Percentiles rank a stretch among this genome's conserved stretches.
phyloP scores from a whole-genome alignment of 1,139 yeast genomes.

The Geotrichum klebahnii region DNA sequence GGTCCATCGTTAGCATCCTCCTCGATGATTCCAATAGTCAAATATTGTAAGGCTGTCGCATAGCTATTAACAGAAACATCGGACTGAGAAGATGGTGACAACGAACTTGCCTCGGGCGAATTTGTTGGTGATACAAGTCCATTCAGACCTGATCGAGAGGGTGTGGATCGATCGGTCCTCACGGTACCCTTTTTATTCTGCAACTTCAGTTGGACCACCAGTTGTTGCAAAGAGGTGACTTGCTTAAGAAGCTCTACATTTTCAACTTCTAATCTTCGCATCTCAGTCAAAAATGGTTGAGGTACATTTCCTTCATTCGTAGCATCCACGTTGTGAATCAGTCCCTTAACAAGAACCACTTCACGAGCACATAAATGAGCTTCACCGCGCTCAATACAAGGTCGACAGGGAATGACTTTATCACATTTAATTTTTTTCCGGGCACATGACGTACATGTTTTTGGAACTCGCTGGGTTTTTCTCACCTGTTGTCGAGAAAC shows the following conservation, averaged over 20 bases:
- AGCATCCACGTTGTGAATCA: slow-evolving; percentile 21
- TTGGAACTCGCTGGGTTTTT: slow-evolving; percentile 25
- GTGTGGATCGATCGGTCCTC: neutral
- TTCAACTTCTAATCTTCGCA: slow-evolving; percentile 15
- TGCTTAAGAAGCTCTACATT: slow-evolving; percentile 18
- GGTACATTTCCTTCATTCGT: slow-evolving; percentile 11
- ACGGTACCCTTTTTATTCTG: slow-evolving; percentile 1
- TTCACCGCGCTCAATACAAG: slow-evolving; percentile 25
- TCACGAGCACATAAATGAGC: slow-evolving; percentile 27
- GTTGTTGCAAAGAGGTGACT: slow-evolving; percentile 17
- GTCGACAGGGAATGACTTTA: slow-evolving; percentile 26
- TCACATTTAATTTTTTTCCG: slow-evolving; percentile 27
- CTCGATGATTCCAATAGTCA: slow-evolving; percentile 21
- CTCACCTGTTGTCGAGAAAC: slow-evolving; percentile 3
- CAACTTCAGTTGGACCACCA: slow-evolving; percentile 12
- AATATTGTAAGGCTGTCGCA: slow-evolving; percentile 21
- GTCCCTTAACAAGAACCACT: slow-evolving; percentile 27
- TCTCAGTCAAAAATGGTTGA: slow-evolving; percentile 5
- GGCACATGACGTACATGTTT: slow-evolving; percentile 24
- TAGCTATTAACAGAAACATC: slow-evolving; percentile 18
- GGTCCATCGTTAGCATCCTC: slow-evolving; percentile 3
- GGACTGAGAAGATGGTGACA: slow-evolving; percentile 6
- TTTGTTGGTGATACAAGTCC: slow-evolving; percentile 10
- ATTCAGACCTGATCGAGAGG: neutral
- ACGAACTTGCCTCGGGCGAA: slow-evolving; percentile 4